A percentile compares a stretch with the other conserved stretches of the same genome.
Evolutionary conservation across 106 monocot genomes (phyloP).

Genomic region (Acanthochlamys bracteata): DNA sequence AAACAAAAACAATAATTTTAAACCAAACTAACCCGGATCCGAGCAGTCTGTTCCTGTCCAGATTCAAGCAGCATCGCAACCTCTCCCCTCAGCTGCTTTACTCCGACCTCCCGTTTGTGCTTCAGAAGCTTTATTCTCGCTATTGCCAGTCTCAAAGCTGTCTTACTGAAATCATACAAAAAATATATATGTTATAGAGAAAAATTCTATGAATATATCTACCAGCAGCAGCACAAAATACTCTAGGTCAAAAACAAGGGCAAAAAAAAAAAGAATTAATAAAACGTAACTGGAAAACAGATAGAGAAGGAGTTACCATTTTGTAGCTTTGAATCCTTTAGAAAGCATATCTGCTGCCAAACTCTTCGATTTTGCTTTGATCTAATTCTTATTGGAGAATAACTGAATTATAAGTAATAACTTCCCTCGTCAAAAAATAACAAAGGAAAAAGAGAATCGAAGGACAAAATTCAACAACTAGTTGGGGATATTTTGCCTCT

Average conservation of each 20-base stretch:
- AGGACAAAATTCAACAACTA: too few species aligned
- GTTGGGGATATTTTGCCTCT: too few species aligned
- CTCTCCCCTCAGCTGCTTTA: constrained; percentile 69
- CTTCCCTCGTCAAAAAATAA: neutral
- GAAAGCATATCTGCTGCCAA: constrained; percentile 27
- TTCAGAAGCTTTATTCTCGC: constrained; percentile 70
- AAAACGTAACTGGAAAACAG: neutral
- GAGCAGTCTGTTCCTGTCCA: constrained; percentile 78
- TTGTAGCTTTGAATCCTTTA: constrained; percentile 56
- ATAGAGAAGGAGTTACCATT: constrained; percentile 33
- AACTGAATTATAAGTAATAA: neutral
- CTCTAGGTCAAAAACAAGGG: neutral
- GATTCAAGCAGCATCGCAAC: constrained; percentile 60
- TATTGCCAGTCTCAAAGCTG: constrained; percentile 61
- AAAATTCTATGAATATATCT: neutral
- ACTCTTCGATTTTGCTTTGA: constrained; percentile 1
- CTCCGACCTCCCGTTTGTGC: constrained; percentile 54
- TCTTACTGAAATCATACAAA: constrained; percentile 54
- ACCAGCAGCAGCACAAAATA: neutral
- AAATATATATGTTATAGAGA: neutral
- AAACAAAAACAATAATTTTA: too few species aligned
- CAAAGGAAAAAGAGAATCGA: too few species aligned
- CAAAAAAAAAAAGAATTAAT: neutral
- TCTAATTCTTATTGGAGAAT: neutral
- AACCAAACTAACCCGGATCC: constrained; percentile 49